Evolutionary conservation across 106 monocot genomes (phyloP).

Genomic region (Vanilla planifolia): DNA sequence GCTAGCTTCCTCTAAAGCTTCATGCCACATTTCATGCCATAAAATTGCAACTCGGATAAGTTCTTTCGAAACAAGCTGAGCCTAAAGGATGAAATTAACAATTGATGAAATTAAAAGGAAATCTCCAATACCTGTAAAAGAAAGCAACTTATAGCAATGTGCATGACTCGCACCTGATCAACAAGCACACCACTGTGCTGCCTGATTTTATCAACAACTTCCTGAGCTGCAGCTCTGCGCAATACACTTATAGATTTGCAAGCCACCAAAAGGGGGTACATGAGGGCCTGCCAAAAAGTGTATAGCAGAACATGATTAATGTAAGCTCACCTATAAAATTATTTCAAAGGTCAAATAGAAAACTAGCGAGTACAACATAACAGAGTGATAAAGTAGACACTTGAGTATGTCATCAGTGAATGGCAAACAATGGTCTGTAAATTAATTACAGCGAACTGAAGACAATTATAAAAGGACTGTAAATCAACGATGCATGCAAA

Average conservation of each 20-base stretch:
- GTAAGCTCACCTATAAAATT: no score
- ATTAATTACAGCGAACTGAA: no score
- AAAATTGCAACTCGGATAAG: constrained; percentile 96
- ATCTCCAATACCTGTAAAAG: constrained; percentile 1
- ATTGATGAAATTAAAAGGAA: not conserved
- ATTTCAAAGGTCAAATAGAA: no score
- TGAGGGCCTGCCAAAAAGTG: constrained; percentile 58
- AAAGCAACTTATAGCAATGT: not conserved
- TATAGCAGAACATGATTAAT: not conserved
- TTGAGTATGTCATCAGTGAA: no score
- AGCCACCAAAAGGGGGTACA: constrained; percentile 96
- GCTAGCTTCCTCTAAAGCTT: constrained; percentile 98
- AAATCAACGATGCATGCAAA: no score
- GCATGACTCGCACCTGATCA: constrained; percentile 56
- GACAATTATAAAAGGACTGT: no score
- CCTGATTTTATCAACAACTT: constrained; percentile 97
- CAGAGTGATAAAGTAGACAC: not conserved
- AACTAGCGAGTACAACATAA: not conserved
- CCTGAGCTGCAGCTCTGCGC: constrained; percentile 84
- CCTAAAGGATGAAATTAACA: constrained; percentile 49
- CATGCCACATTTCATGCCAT: constrained; percentile 99
- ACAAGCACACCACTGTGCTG: constrained; percentile 94
- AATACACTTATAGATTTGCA: constrained; percentile 96
- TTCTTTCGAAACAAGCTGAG: constrained; percentile 97
- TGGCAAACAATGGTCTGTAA: no score